Evolutionary conservation across 106 monocot species (phyloP).

Genomic region (Agapanthus africanus): DNA sequence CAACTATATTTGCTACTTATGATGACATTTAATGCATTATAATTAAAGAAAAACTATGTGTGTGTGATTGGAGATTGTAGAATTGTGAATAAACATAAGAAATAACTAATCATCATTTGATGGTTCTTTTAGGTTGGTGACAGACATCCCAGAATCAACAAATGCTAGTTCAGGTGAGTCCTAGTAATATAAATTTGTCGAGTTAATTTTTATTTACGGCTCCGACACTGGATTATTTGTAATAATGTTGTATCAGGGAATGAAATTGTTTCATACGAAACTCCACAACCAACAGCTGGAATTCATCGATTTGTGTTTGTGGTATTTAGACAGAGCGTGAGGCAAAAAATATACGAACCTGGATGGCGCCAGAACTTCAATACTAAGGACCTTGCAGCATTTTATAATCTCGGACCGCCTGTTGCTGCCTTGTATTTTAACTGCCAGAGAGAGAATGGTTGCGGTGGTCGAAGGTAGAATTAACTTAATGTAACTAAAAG

Average conservation of each 20-base stretch:
- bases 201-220: background rate
- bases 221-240: background rate
- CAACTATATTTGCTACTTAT: background rate
- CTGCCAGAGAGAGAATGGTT: constrained; percentile 46
- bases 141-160: constrained; percentile 61
- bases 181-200: background rate
- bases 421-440: constrained; percentile 43
- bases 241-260: constrained; percentile 20
- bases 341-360: constrained; percentile 32
- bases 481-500: no score
- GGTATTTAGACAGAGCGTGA: constrained; percentile 20
- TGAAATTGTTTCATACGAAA: constrained; percentile 39
- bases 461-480: constrained; percentile 41
- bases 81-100: background rate
- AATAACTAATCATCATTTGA: background rate
- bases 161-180: constrained; percentile 54
- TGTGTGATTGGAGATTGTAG: background rate
- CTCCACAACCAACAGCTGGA: constrained; percentile 33
- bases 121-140: constrained; percentile 52
- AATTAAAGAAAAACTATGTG: no score
- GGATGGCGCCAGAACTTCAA: constrained; percentile 44
- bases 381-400: constrained; percentile 28
- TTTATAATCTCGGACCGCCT: constrained; percentile 31
- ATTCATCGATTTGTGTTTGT: constrained; percentile 41
- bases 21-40: background rate